These are phyloP conservation scores for Cynara cardunculus DNA, from an alignment of 129 eudicot species.

Conservation along the genomic window DNA sequence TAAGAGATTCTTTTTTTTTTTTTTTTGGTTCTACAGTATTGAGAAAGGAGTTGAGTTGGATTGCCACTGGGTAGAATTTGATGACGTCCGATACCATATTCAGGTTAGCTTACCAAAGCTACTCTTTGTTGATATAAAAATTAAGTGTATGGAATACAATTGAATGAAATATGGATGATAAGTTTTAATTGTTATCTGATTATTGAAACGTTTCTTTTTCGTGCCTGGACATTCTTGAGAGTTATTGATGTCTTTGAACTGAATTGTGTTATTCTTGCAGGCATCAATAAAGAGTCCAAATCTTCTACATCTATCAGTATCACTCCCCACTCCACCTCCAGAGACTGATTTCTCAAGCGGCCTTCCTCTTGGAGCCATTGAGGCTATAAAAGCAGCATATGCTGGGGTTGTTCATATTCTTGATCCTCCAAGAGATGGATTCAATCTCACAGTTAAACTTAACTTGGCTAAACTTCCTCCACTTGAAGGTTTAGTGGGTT, in stretches of 20 bases:
- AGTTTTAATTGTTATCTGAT: background rate
- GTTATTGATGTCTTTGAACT: background rate
- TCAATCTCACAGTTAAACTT: constrained; percentile 79
- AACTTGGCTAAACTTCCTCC: constrained; percentile 91
- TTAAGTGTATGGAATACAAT: background rate
- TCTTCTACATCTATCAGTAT: constrained; percentile 59
- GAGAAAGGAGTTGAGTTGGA: constrained; percentile 95
- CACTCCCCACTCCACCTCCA: constrained; percentile 87
- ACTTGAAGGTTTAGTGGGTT: constrained; percentile 68
- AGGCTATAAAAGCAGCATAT: constrained; percentile 83
- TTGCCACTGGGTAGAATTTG: constrained; percentile 94
- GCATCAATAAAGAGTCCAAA: constrained; percentile 84
- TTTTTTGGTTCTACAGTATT: constrained; percentile 59
- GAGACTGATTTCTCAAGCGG: constrained; percentile 68
- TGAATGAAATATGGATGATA: background rate
- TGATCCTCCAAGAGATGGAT: constrained; percentile 99
- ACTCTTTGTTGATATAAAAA: background rate
- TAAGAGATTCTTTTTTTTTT: constrained; percentile 5
- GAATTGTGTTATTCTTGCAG: constrained; percentile 37
- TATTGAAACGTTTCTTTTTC: background rate
- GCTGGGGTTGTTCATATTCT: constrained; percentile 72
- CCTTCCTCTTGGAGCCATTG: constrained; percentile 93
- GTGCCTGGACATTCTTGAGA: background rate
- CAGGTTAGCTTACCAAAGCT: constrained; percentile 50
- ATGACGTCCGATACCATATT: constrained; percentile 87